Percentiles rank a stretch among this genome's conserved stretches.
phyloP scores from a whole-genome alignment of 164 flowering plant species.

The Taxillus chinensis region DNA sequence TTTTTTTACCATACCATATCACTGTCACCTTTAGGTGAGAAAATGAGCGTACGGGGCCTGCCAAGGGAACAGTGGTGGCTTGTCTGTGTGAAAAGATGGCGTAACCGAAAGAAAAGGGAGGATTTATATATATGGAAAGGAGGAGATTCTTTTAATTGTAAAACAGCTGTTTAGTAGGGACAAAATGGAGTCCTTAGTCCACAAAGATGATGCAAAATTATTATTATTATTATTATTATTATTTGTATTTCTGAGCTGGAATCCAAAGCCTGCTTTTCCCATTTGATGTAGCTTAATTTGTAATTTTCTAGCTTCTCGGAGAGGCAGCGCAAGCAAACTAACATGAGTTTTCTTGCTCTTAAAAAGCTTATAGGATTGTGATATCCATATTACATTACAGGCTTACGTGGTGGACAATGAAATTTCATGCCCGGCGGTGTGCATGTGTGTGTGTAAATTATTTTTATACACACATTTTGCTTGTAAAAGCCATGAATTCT shows the following conservation, averaged over 20 bases:
- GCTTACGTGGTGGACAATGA: too few species aligned
- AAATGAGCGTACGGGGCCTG: neutral
- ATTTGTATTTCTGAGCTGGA: neutral
- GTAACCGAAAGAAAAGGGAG: neutral
- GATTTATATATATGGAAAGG: neutral
- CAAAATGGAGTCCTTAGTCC: neutral
- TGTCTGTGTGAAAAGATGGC: neutral
- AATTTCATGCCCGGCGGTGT: too few species aligned
- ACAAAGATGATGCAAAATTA: neutral
- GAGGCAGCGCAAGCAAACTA: too few species aligned
- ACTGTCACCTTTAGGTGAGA: neutral
- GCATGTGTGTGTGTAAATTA: too few species aligned
- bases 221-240: neutral
- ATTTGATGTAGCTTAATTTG: too few species aligned
- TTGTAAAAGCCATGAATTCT: too few species aligned
- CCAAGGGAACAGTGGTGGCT: neutral
- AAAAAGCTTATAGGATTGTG: too few species aligned
- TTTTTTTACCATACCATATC: neutral
- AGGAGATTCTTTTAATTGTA: neutral
- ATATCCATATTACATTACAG: too few species aligned
- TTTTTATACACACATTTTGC: too few species aligned
- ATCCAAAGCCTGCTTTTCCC: neutral
- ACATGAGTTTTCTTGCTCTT: too few species aligned
- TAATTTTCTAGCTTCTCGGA: too few species aligned
- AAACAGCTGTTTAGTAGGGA: conserved; percentile 1